Evolutionary conservation across 306 rosid genomes (phyloP).

Genomic region (Fagus crenata): DNA sequence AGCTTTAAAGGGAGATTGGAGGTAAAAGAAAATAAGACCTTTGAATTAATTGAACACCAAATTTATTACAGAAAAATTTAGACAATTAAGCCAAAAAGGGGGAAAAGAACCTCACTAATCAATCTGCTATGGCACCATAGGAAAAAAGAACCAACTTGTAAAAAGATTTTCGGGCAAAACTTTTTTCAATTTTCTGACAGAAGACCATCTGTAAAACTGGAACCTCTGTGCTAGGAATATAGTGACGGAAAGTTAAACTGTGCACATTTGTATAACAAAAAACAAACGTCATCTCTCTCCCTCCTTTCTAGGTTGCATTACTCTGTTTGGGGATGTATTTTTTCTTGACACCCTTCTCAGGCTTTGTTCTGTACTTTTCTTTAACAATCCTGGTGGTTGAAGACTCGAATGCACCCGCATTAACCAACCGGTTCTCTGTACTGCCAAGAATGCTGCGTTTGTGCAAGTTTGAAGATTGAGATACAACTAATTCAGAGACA

Average conservation of each 20-base stretch:
- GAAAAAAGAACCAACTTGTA: slow-evolving; percentile 38
- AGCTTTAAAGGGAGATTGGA: too few relatives aligned
- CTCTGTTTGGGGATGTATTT: slow-evolving; percentile 59
- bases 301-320: slow-evolving; percentile 36
- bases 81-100: slow-evolving; percentile 27
- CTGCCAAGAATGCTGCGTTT: slow-evolving; percentile 38
- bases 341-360: slow-evolving; percentile 50
- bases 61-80: slow-evolving; percentile 32
- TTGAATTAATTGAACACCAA: slow-evolving; percentile 23
- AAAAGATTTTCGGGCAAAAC: slow-evolving; percentile 46
- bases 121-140: slow-evolving; percentile 39
- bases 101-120: slow-evolving; percentile 31
- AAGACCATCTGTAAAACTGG: slow-evolving; percentile 66
- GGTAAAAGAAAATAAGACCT: not conserved
- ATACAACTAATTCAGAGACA: slow-evolving; percentile 28
- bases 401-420: slow-evolving; percentile 24
- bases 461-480: slow-evolving; percentile 33
- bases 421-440: slow-evolving; percentile 37
- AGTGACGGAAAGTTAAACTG: slow-evolving; percentile 44
- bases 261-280: slow-evolving; percentile 51
- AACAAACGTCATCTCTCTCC: slow-evolving; percentile 38
- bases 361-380: slow-evolving; percentile 47
- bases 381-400: slow-evolving; percentile 39
- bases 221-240: slow-evolving; percentile 62
- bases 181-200: slow-evolving; percentile 59